Conservation (phyloP, 768 basidiomycete genomes). For the Pholiota microspora region DNA sequence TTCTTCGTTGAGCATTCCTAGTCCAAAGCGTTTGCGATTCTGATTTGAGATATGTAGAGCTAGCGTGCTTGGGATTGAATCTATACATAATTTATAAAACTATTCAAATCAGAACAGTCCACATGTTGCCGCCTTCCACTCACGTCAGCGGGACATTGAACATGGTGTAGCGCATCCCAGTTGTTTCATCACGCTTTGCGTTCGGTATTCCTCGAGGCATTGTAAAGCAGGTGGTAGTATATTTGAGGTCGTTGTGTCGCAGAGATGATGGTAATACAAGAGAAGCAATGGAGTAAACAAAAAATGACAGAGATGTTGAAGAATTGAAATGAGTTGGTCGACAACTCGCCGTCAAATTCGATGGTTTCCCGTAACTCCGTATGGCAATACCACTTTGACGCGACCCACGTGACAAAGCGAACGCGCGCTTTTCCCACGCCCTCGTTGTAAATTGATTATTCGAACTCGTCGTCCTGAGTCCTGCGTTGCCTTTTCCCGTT, state of each 20-base stretch:
- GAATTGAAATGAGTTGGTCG: neutral
- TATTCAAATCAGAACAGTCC: neutral
- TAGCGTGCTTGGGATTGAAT: constrained; percentile 78
- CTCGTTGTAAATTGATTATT: neutral
- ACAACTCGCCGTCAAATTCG: neutral
- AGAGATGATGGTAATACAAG: too few species aligned
- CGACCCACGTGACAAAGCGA: neutral
- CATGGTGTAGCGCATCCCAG: constrained; percentile 77
- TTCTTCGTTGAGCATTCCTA: constrained; percentile 58
- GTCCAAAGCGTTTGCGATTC: constrained; percentile 76
- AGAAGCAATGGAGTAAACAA: too few species aligned
- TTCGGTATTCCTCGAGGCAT: constrained; percentile 88
- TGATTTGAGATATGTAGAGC: constrained; percentile 73
- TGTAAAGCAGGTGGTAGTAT: too few species aligned
- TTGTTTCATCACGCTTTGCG: constrained; percentile 75
- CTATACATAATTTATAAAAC: constrained; percentile 31
- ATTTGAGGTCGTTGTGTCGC: too few species aligned
- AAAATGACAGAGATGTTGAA: too few species aligned
- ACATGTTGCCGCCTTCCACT: constrained; percentile 20
- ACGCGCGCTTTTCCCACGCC: neutral
- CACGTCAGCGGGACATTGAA: constrained; percentile 81
- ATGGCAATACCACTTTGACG: neutral
- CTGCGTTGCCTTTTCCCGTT: neutral
- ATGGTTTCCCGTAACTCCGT: neutral
- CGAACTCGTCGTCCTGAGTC: neutral